Evolutionary conservation across 345 rosid species (phyloP).

Genomic region (Eutrema yunnanense): DNA sequence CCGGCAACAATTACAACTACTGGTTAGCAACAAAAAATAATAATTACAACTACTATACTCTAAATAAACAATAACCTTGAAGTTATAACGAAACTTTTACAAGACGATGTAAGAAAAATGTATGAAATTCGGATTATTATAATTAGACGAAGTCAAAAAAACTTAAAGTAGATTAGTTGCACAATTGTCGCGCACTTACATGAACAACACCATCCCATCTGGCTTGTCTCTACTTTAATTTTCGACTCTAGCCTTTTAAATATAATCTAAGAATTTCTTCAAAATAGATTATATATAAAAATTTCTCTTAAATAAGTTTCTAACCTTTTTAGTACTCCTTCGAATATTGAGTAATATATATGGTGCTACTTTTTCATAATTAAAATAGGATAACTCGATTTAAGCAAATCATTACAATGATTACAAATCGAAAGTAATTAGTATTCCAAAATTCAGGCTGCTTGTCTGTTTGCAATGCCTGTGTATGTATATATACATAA

Average conservation of each 20-base stretch:
- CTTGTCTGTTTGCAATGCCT: slow-evolving; percentile 8
- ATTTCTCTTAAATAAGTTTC: not conserved
- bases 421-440: not conserved
- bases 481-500: not conserved
- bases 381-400: not conserved
- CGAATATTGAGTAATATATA: not conserved
- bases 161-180: slow-evolving; percentile 25
- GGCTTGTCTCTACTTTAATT: slow-evolving; percentile 29
- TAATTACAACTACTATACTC: not conserved
- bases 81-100: not conserved
- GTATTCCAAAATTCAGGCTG: slow-evolving; percentile 1
- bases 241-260: slow-evolving; percentile 13
- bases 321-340: not conserved
- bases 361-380: not conserved
- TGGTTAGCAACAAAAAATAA: not conserved
- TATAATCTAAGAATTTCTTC: not conserved
- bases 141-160: not conserved
- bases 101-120: not conserved
- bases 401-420: slow-evolving; percentile 18
- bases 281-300: not conserved
- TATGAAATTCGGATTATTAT: not conserved
- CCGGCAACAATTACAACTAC: not conserved
- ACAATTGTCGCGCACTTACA: slow-evolving; percentile 30
- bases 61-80: not conserved
- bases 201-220: slow-evolving; percentile 25